phyloP scores from a whole-genome alignment of 2,329 filamentous ascomycete species.

The Pseudogymnoascus sp. region DNA sequence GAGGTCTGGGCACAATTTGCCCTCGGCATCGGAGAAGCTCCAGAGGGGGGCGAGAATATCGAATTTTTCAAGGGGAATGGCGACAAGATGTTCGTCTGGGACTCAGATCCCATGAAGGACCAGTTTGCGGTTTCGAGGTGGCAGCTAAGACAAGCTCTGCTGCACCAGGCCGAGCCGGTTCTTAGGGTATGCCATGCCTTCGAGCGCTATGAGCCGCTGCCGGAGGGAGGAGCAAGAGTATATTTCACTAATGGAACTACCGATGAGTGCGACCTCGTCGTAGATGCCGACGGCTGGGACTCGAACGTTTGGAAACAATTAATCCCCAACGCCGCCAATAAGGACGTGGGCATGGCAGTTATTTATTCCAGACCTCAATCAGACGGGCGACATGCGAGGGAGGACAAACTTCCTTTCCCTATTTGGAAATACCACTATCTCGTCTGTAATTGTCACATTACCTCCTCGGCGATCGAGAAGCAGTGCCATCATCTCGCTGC shows the following conservation, averaged over 20 bases:
- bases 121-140: slow-evolving; percentile 23
- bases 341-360: slow-evolving; percentile 17
- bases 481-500: no score
- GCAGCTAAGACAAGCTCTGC: slow-evolving; percentile 15
- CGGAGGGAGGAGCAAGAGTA: slow-evolving; percentile 9
- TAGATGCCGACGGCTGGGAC: slow-evolving; percentile 88
- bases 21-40: slow-evolving; percentile 20
- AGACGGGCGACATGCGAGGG: no score
- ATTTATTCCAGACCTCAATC: slow-evolving; percentile 28
- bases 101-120: slow-evolving; percentile 20
- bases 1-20: slow-evolving; percentile 20
- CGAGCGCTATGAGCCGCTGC: slow-evolving; percentile 9
- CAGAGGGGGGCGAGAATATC: slow-evolving; percentile 20
- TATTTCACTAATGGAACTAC: slow-evolving; percentile 9
- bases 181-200: slow-evolving; percentile 9
- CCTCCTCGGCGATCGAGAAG: no score
- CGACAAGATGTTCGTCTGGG: slow-evolving; percentile 21
- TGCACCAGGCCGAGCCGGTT: slow-evolving; percentile 18
- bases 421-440: no score
- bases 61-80: slow-evolving; percentile 21
- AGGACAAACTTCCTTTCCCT: no score
- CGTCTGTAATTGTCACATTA: no score
- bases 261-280: slow-evolving; percentile 47
- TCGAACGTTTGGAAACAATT: slow-evolving; percentile 63
- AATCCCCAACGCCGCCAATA: slow-evolving; percentile 18